Evolutionary conservation across 1,284 basidiomycete species (phyloP).

Genomic region (Moesziomyces globuligerus): DNA sequence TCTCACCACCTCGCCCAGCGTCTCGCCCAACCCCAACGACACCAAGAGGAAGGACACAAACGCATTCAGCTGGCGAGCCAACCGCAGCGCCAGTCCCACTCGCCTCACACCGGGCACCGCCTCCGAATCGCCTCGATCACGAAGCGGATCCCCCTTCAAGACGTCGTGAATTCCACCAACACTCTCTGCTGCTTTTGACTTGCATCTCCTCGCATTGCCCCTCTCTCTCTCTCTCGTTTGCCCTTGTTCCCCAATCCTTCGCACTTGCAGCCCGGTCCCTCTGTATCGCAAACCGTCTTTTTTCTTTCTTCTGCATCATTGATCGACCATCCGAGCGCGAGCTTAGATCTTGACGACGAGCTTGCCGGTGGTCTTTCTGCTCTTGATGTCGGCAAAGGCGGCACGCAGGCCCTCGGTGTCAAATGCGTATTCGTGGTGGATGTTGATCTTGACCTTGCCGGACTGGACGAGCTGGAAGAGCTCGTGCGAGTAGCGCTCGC

Average conservation of each 20-base stretch:
- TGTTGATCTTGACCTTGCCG: constrained; percentile 76
- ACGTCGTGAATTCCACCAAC: too few species aligned
- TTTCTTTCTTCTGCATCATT: neutral
- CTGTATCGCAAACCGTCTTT: constrained; percentile 1
- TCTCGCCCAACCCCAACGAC: constrained; percentile 11
- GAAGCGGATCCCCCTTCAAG: constrained; percentile 29
- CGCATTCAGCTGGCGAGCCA: constrained; percentile 21
- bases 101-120: neutral
- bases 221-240: neutral
- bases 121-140: neutral
- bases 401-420: constrained; percentile 80
- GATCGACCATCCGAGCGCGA: neutral
- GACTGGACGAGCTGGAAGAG: constrained; percentile 76
- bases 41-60: constrained; percentile 1
- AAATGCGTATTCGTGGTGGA: constrained; percentile 80
- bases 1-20: neutral
- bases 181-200: too few species aligned
- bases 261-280: constrained; percentile 2
- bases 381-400: constrained; percentile 80
- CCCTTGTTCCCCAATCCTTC: neutral
- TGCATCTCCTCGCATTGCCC: neutral
- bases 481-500: constrained; percentile 75
- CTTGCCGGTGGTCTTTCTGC: constrained; percentile 57
- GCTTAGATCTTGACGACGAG: constrained; percentile 51
- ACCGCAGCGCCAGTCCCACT: constrained; percentile 13